A percentile compares a stretch with the other conserved stretches of the same genome.
These are phyloP conservation scores for Globisporangium paroecandrum DNA, from an alignment of 352 stramenopile species.

Conservation along the genomic window DNA sequence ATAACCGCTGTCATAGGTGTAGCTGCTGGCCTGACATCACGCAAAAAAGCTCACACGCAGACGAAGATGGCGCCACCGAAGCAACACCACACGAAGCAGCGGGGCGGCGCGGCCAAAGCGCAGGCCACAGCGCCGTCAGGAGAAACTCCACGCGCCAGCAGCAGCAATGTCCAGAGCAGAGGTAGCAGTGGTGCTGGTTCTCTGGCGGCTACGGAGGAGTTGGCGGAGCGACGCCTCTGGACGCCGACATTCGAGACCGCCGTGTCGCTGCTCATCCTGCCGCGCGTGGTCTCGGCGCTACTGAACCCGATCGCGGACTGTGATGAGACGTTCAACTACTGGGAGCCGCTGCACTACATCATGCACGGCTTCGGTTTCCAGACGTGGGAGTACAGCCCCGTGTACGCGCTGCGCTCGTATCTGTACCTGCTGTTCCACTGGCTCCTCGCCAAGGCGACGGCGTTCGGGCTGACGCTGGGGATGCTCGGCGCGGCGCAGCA, in stretches of 20 bases:
- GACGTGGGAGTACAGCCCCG: constrained; percentile 90
- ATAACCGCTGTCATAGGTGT: too few relatives aligned
- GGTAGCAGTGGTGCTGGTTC: not conserved
- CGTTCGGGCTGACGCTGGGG: constrained; percentile 36
- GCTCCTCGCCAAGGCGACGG: constrained; percentile 41
- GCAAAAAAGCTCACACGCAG: not conserved
- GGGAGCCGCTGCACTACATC: constrained; percentile 97
- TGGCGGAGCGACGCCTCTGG: constrained; percentile 20
- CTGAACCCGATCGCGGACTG: constrained; percentile 93
- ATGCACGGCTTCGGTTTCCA: constrained; percentile 91
- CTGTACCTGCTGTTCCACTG: constrained; percentile 85
- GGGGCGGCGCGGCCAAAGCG: not conserved
- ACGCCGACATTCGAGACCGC: constrained; percentile 28
- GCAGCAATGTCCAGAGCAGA: not conserved
- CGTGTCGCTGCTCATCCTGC: constrained; percentile 28
- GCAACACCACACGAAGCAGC: constrained; percentile 7
- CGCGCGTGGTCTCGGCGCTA: constrained; percentile 50
- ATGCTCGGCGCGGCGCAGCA: constrained; percentile 18
- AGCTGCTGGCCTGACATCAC: not conserved
- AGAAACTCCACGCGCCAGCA: not conserved
- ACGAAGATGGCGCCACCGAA: constrained; percentile 13
- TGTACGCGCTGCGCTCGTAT: constrained; percentile 96
- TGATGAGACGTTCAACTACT: constrained; percentile 99
- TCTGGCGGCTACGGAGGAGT: not conserved
- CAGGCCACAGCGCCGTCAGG: not conserved